Conservation (phyloP, 306 rosid genomes). For the Citrullus amarus region DNA sequence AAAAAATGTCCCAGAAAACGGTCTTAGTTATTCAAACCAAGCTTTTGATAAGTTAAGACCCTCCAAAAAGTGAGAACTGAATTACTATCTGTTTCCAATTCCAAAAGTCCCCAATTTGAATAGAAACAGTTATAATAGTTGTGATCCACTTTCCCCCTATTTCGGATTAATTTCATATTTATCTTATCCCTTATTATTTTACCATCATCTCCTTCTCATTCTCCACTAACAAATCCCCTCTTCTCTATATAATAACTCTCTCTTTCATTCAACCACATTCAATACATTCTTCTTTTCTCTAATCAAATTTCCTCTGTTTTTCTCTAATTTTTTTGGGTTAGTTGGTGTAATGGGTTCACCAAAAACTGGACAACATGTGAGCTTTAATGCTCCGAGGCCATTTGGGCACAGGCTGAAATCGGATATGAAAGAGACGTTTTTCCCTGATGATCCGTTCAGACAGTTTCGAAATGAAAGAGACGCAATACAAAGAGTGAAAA, state of each 20-base stretch:
- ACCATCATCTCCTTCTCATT: neutral
- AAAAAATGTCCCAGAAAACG: too few species aligned
- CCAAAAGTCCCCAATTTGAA: too few species aligned
- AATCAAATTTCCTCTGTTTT: too few species aligned
- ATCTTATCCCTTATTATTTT: neutral
- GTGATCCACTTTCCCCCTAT: neutral
- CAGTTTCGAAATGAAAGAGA: slow-evolving; percentile 23
- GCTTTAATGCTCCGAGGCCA: slow-evolving; percentile 23
- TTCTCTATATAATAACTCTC: neutral
- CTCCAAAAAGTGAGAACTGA: too few species aligned
- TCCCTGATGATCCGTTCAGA: slow-evolving; percentile 42
- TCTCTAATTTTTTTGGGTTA: too few species aligned
- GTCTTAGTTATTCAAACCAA: too few species aligned
- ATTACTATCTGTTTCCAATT: too few species aligned
- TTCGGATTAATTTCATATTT: too few species aligned
- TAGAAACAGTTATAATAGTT: neutral
- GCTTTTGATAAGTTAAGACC: too few species aligned
- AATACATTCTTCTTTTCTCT: too few species aligned
- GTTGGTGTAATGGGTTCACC: neutral
- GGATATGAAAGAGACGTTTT: slow-evolving; percentile 16
- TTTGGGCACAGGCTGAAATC: slow-evolving; percentile 25
- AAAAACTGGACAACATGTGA: slow-evolving; percentile 17
- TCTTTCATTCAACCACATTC: neutral
- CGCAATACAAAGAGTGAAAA: neutral
- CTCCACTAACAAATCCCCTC: neutral